Base-by-base conservation (phyloP, 768 basidiomycete genomes). In the Symmetrospora coprosmae region DNA sequence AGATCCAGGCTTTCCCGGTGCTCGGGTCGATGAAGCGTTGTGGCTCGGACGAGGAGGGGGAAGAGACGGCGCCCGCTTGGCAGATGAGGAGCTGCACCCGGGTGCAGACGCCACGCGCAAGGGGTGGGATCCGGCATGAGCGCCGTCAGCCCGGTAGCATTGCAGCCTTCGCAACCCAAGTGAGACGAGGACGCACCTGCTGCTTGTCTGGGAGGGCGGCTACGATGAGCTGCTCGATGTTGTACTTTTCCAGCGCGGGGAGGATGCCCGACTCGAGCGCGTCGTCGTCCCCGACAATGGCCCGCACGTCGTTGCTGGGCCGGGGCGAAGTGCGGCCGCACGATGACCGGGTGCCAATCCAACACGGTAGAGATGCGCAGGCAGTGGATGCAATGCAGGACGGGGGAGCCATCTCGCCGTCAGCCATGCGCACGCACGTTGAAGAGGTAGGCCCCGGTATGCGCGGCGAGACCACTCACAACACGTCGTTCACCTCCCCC, bases 401-500 rank as follows among this genome's bases (percentile, higher is more conserved):
- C 43, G 9, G 8, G 7, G 27, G n/a, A n/a, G 27, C 13, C 43
- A 46, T 46, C 43, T 46, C 7, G 9, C n/a, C 9, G 7, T 25
- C 19, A 9, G 43, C 19, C 27, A n/a, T 39, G 63, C 65, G 63
- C 63, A 62, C 38, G 41, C 38, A 50, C 60, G 58, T 60, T 60
- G 47, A 49, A 39, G 13, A 39, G 37, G 11, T n/a, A 39, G 37
- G 13, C 37, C 37, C 37, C n/a, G 37, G 13, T 31, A 40, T 39
- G 59, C 17, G 23, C 13, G 34, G 53, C 34, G 63, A 60, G 27
- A 87, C 88, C 89, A 68, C 87, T 87, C 53, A 61, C 60, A 96
- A 76, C 17, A 94, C 90, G 74, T 96, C 91, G 72, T 92, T 94
- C 66, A 96, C 89, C 76, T 97, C 86, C 43, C 91, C 91, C 0